Evolutionary conservation across 2,329 filamentous ascomycete species (phyloP), one percentile per base, ranked within the genome.

Genomic region (Cercospora janseana): DNA sequence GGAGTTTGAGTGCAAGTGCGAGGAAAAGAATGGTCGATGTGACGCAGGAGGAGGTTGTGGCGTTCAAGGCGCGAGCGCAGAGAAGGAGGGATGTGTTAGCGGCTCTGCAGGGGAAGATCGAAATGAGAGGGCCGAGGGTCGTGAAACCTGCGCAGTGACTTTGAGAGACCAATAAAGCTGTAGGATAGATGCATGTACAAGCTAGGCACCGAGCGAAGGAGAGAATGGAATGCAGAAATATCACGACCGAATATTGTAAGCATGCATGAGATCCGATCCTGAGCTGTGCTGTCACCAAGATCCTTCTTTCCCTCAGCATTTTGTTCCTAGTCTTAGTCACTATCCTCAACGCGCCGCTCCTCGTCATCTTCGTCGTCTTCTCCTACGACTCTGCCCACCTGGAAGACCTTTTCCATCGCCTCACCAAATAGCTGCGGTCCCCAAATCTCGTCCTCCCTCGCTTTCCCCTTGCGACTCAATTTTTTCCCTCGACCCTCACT

Each of bases 401-500:
- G 72, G 65, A 86, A 86, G 2, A 82, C 71, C 28, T 73, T 71
- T 49, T 76, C 77, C 54, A 79, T 79, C 75, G 81, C 84, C 59
- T 83, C 81, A 2, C 72, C 75, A 66, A 86, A 86, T 4, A 79
- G 78, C 56, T 84, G 80, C 5, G 79, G 74, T 63, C 85, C 81
- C 82, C 81, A 85, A 4, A 84, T 74, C 28, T 79, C 80, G 61
- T 82, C 78, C 60, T 82, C 80, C 29, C 78, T 70, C 1, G 75
- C 78, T 60, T 82, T 83, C n/a, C 79, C 79, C 62, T 82, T 82
- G 50, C 68, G 74, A 63, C 65, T 59, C 38, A 63, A 48, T 52
- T 61, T 67, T 60, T 61, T 64, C 23, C 60, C 63, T 46, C 61
- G 61, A 15, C 63, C 63, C 44, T 70, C 75, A 6, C 71, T 69